These are phyloP conservation scores for Tulasnella sp. DNA, from an alignment of 768 basidiomycete species.

Conservation along the genomic window DNA sequence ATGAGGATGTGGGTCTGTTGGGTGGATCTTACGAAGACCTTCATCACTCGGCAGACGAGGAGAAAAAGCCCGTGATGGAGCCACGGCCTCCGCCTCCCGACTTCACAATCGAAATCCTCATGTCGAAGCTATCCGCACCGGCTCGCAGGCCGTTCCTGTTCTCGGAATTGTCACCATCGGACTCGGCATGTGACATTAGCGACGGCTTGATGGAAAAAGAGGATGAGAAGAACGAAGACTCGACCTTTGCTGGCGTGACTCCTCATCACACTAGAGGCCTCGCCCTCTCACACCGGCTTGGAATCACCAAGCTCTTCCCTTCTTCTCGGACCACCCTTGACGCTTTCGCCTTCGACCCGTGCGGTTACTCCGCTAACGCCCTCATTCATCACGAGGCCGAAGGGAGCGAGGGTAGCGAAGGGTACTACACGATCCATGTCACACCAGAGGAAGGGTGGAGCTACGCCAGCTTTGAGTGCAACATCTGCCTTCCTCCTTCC, in stretches of 20 bases:
- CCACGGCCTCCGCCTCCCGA: constrained; percentile 35
- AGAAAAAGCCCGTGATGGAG: constrained; percentile 15
- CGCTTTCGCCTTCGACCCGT: constrained; percentile 87
- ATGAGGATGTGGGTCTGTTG: neutral
- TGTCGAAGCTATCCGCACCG: constrained; percentile 73
- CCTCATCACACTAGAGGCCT: constrained; percentile 43
- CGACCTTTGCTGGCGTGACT: constrained; percentile 16
- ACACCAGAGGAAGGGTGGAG: constrained; percentile 98
- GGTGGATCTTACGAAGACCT: neutral
- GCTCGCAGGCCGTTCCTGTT: constrained; percentile 71
- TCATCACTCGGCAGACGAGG: constrained; percentile 14
- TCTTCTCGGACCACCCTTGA: constrained; percentile 70
- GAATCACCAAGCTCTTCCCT: constrained; percentile 76
- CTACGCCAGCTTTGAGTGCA: constrained; percentile 98
- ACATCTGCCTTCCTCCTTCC: constrained; percentile 48
- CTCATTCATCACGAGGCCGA: constrained; percentile 55
- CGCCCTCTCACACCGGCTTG: constrained; percentile 53
- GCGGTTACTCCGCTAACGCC: constrained; percentile 93
- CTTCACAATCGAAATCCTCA: constrained; percentile 95
- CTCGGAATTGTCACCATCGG: constrained; percentile 28
- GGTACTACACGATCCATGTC: constrained; percentile 97
- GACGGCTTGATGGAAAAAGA: constrained; percentile 10
- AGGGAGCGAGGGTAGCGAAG: constrained; percentile 47
- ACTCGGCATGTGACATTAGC: constrained; percentile 3
- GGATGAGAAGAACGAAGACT: constrained; percentile 5